A percentile compares a stretch with the other conserved stretches of the same genome.
Conservation (phyloP, 2,329 filamentous ascomycete species). For the Hirsutella thompsonii region DNA sequence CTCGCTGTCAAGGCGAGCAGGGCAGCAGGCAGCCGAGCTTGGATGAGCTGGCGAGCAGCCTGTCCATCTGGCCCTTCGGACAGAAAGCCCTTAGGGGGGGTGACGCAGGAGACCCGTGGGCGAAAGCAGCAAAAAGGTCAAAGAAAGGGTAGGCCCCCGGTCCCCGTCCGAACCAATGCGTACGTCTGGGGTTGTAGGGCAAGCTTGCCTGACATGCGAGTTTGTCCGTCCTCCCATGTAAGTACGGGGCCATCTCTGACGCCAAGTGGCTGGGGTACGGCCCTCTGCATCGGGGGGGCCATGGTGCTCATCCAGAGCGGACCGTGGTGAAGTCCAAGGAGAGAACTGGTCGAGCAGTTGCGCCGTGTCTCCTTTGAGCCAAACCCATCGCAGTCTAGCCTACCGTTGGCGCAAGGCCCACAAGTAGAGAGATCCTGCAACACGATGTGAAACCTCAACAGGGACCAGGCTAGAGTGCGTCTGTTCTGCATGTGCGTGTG, state of each 20-base stretch:
- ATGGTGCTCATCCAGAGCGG: too few relatives aligned
- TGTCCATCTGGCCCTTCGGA: background rate
- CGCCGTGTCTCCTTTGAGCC: too few relatives aligned
- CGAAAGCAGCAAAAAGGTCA: background rate
- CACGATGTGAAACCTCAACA: conserved; percentile 8
- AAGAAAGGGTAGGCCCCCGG: background rate
- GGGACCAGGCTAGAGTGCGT: conserved; percentile 2
- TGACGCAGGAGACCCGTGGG: background rate
- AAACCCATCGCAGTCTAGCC: too few relatives aligned
- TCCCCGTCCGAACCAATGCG: conserved; percentile 2
- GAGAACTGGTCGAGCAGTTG: too few relatives aligned
- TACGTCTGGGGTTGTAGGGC: background rate
- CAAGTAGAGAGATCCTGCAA: conserved; percentile 3
- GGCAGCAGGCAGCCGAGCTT: background rate
- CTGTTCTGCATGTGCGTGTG: conserved; percentile 1
- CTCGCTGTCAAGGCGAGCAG: background rate
- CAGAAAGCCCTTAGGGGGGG: background rate
- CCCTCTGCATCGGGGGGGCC: background rate
- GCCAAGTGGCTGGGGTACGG: conserved; percentile 1
- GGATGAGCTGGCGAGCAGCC: background rate
- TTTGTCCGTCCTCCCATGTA: background rate
- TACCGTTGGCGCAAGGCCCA: too few relatives aligned
- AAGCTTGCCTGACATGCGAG: background rate
- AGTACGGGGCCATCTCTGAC: background rate
- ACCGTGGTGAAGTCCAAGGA: too few relatives aligned